Conservation (phyloP, 208 protist species). For the Trypanosoma scelopori region DNA sequence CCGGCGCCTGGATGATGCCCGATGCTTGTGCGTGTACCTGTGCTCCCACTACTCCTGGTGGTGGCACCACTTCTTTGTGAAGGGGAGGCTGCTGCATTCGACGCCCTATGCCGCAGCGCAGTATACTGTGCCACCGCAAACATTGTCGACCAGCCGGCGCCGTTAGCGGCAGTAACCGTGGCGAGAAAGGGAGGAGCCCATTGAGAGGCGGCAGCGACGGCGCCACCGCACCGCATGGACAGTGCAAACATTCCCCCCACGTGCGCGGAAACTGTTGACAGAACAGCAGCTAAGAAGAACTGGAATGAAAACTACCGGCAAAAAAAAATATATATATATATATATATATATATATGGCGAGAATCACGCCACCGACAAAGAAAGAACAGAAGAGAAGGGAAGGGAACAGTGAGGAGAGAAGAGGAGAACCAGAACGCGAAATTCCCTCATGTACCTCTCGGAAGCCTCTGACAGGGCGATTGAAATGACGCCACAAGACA, state of each 20-base stretch:
- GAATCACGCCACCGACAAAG: background rate
- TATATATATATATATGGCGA: too few species aligned
- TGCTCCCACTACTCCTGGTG: background rate
- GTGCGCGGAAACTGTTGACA: background rate
- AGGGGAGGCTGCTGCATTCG: background rate
- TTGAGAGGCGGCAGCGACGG: background rate
- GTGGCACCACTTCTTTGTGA: background rate
- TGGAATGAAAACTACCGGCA: background rate
- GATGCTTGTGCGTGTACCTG: background rate
- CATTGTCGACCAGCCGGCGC: background rate
- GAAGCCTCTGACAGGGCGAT: background rate
- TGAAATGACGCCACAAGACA: background rate
- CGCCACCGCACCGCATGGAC: background rate
- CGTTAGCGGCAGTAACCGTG: background rate
- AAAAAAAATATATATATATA: background rate
- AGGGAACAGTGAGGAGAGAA: too few species aligned
- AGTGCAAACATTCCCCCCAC: conserved; percentile 6
- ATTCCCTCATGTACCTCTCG: too few species aligned
- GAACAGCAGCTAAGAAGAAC: background rate
- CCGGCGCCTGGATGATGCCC: background rate
- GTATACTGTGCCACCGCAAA: background rate
- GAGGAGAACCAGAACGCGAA: too few species aligned
- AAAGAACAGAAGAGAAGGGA: too few species aligned
- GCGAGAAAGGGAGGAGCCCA: background rate
- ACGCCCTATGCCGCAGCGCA: background rate